Percentiles rank a stretch among this genome's conserved stretches.
Evolutionary conservation across 1,139 yeast genomes (phyloP).

Genomic region (Zygosaccharomyces sapae): DNA sequence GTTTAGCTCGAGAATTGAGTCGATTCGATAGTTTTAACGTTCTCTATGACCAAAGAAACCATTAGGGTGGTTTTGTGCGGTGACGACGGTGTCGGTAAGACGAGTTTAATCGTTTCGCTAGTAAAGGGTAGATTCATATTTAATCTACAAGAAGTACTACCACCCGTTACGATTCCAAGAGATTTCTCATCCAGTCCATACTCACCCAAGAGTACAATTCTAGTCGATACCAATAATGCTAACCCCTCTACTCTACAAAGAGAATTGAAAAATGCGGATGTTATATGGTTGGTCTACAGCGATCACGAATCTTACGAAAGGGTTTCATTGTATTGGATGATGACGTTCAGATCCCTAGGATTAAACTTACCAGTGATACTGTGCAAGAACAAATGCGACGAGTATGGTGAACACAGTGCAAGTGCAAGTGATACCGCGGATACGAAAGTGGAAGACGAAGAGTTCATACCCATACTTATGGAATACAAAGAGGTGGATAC

Average conservation of each 20-base stretch:
- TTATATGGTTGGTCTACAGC: conserved; percentile 85
- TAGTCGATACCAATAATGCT: conserved; percentile 74
- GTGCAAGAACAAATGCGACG: conserved; percentile 79
- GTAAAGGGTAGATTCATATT: conserved; percentile 77
- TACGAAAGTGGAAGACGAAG: conserved; percentile 49
- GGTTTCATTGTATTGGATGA: conserved; percentile 89
- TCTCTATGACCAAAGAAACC: conserved; percentile 45
- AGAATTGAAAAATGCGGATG: conserved; percentile 82
- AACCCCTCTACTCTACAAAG: conserved; percentile 59
- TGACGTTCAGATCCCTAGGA: conserved; percentile 84
- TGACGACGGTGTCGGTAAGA: conserved; percentile 89
- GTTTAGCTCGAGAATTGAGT: background rate
- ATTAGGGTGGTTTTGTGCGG: conserved; percentile 87
- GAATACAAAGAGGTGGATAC: conserved; percentile 94
- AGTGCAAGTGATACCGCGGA: conserved; percentile 17
- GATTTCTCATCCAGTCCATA: conserved; percentile 56
- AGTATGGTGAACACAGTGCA: conserved; percentile 32
- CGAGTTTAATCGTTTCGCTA: conserved; percentile 66
- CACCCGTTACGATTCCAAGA: conserved; percentile 75
- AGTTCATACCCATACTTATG: conserved; percentile 77
- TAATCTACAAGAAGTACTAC: conserved; percentile 68
- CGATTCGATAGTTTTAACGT: background rate
- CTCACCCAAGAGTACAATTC: conserved; percentile 63
- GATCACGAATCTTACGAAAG: conserved; percentile 94
- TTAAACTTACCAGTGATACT: conserved; percentile 88